phyloP scores from a whole-genome alignment of 306 rosid genomes.

The Senna siamea region DNA sequence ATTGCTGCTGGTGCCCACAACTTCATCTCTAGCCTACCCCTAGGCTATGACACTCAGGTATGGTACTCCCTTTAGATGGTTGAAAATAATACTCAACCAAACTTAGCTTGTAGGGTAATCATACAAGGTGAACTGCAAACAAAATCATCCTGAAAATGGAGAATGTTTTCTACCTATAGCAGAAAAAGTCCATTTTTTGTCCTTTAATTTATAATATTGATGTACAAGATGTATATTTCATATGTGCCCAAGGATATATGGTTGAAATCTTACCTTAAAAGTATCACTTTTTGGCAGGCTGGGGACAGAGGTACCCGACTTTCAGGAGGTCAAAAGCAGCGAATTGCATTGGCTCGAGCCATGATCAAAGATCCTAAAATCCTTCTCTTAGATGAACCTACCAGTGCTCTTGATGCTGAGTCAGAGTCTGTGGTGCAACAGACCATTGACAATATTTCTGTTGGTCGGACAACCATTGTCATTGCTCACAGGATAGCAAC shows the following conservation, averaged over 20 bases:
- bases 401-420: conserved; percentile 89
- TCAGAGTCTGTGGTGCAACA: conserved; percentile 76
- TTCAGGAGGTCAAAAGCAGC: conserved; percentile 94
- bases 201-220: not conserved
- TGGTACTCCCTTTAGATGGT: not conserved
- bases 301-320: conserved; percentile 84
- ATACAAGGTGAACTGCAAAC: not conserved
- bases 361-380: conserved; percentile 87
- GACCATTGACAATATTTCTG: conserved; percentile 84
- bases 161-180: not conserved
- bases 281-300: conserved; percentile 50
- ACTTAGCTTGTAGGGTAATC: not conserved
- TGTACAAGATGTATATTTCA: not conserved
- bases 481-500: conserved; percentile 95
- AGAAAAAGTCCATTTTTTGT: not conserved
- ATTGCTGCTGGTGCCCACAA: conserved; percentile 77
- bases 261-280: conserved; percentile 9
- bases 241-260: not conserved
- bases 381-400: conserved; percentile 89
- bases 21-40: conserved; percentile 80
- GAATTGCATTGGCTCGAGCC: conserved; percentile 90
- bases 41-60: conserved; percentile 90
- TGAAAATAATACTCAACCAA: not conserved
- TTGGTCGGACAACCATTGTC: conserved; percentile 76
- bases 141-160: not conserved